Base-by-base conservation (phyloP, 345 rosid species). In the Viola odorata region DNA sequence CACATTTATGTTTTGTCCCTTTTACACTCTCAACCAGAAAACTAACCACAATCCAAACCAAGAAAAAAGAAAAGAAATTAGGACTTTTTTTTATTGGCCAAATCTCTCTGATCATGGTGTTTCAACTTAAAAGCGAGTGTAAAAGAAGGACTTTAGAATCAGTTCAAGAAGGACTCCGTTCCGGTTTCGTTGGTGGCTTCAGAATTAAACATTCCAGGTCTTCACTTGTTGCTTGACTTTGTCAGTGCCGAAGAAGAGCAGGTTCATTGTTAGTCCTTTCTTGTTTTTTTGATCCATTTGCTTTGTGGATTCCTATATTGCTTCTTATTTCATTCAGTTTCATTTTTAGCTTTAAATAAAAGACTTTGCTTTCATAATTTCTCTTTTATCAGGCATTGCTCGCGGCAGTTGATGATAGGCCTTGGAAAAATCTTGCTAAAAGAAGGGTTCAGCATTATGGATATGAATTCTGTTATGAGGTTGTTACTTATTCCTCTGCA, bases 391-490 rank as follows among this genome's bases (percentile, higher is more conserved):
- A 92, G 98, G 87, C 84, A 70, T 74, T 87, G 79, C 87, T 92
- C 75, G 84, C 80, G 41, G 94, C 89, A 13, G 91, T 92, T 73
- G 98, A 92, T 75, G 60, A 53, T 48, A 69, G 70, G 55, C 84
- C 91, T 64, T 92, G 96, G 98, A 80, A 81, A 39, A 78, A 72
- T 67, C 94, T 92, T 0, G 67, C 96, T 0, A 92, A 92, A 74
- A 74, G 96, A 67, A 84, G 96, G 76, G 96, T 89, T 74, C 98
- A 87, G 69, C 98, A 92, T 79, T 87, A 92, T 63, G 98, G 98
- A 62, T 92, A 92, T 67, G 87, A 87, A 74, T 92, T 92, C 68
- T 78, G 86, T 72, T 92, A 92, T 44, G 84, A 76, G 3, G 95
- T 87, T 69, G 73, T 12, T 39, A 15, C 41, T 11, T 17, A 49